These are phyloP conservation scores for barrel medic (Medicago truncatula) DNA, from an alignment of 306 rosid genomes.

Conservation along the genomic window DNA sequence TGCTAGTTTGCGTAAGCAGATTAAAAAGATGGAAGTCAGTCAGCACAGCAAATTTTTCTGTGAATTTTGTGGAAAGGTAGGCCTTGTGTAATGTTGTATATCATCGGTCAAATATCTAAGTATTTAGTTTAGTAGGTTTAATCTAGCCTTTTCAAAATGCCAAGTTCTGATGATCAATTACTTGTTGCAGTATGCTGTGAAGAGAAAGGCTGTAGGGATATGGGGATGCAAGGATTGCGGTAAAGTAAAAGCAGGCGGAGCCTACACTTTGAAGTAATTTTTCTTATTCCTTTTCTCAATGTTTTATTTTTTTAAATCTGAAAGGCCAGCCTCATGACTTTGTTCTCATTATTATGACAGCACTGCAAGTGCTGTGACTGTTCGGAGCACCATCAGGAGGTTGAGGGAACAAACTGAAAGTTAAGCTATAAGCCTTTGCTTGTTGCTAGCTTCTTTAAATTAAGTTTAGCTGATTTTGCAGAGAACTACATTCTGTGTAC, in stretches of 20 bases:
- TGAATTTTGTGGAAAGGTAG: slow-evolving; percentile 91
- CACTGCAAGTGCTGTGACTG: slow-evolving; percentile 89
- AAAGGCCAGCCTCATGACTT: not conserved
- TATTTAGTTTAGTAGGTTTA: not conserved
- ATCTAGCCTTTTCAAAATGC: not conserved
- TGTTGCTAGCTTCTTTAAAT: slow-evolving; percentile 3
- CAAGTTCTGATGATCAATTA: not conserved
- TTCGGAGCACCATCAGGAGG: slow-evolving; percentile 71
- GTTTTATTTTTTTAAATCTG: not conserved
- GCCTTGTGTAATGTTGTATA: not conserved
- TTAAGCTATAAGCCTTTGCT: slow-evolving; percentile 39
- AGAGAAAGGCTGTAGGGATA: slow-evolving; percentile 58
- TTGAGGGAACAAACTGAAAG: slow-evolving; percentile 62
- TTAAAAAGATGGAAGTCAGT: slow-evolving; percentile 95
- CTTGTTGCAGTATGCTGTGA: slow-evolving; percentile 56
- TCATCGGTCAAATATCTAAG: not conserved
- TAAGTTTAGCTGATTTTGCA: slow-evolving; percentile 29
- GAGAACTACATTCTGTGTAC: slow-evolving; percentile 27
- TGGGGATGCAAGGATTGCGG: slow-evolving; percentile 68
- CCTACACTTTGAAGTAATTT: slow-evolving; percentile 57
- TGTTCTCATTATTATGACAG: slow-evolving; percentile 48
- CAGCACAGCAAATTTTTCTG: slow-evolving; percentile 91
- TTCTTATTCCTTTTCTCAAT: not conserved
- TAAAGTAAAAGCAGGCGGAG: slow-evolving; percentile 61
- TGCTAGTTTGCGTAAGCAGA: slow-evolving; percentile 92